Base-by-base conservation (phyloP, 495 filamentous ascomycete species). In the Delitschia confertaspora region DNA sequence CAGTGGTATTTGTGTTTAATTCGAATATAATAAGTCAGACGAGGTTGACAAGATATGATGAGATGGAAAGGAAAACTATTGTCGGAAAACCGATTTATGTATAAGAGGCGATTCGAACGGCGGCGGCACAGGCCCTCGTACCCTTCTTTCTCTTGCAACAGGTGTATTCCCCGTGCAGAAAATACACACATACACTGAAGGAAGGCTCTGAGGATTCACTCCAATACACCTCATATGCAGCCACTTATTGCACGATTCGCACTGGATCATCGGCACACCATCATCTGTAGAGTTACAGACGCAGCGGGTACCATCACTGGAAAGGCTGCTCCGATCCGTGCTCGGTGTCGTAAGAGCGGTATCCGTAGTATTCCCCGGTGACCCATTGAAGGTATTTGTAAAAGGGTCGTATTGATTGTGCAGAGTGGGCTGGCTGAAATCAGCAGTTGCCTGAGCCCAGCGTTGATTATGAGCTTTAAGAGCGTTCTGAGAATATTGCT, bases 181-280 rank as follows among this genome's bases (percentile, higher is more conserved):
- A 13, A 81, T 65, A 57, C 85, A 93, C 9, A 91, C 78, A 60
- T 86, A 89, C 7, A 88, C 80, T 0, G 71, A 71, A 16, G 84
- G 83, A 32, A 85, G 68, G 38, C 80, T 72, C 6, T 65, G 60
- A 14, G 70, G 67, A 43, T 79, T 79, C 18, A 88, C 69, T 13
- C 82, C 80, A 23, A 88, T 72, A 57, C 87, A 95, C 53, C 72
- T 72, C 4, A 78, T 81, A 56, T 95, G 87, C 21, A 88, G 73
- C 78, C 80, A 89, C 63, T 88, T 81, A 27, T 76, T 80, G 63
- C 87, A 95, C 3, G 85, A 88, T 65, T 88, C 81, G 64, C 87
- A 95, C 66, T 88, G 83, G 51, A 95, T 79, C 80, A 93, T 80
- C 38, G 83, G 72, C 52, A 75, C 79, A 43, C 79, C 77, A 44